Percentiles rank a stretch among this genome's conserved stretches.
phyloP scores from a whole-genome alignment of 2,329 filamentous ascomycete genomes.

The Ophiostoma montium region DNA sequence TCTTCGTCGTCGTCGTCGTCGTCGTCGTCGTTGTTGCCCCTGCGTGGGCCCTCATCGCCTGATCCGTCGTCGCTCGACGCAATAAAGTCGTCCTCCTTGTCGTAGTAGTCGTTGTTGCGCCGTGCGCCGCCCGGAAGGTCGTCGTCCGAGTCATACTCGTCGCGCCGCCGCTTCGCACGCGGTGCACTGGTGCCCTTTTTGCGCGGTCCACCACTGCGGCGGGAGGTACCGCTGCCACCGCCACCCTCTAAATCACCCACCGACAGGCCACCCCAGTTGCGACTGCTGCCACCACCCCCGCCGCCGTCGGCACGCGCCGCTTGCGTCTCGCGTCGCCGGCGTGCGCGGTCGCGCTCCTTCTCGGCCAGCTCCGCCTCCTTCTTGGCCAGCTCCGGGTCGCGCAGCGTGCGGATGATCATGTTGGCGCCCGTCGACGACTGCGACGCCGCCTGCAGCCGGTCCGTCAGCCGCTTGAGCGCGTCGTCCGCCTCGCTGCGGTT shows the following conservation, averaged over 20 bases:
- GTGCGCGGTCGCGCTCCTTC: conserved; percentile 55
- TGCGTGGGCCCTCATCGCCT: conserved; percentile 38
- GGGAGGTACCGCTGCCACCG: conserved; percentile 16
- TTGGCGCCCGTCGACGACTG: conserved; percentile 38
- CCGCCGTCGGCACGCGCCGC: conserved; percentile 48
- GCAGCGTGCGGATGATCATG: conserved; percentile 53
- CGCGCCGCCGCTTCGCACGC: conserved; percentile 38
- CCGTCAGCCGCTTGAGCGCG: conserved; percentile 53
- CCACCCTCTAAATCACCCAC: conserved; percentile 54
- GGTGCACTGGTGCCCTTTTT: conserved; percentile 33
- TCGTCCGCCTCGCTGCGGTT: conserved; percentile 56
- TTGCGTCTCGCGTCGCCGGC: conserved; percentile 53
- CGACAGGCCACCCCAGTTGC: conserved; percentile 38
- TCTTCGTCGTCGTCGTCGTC: conserved; percentile 45
- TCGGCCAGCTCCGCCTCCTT: conserved; percentile 60
- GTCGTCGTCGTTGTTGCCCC: conserved; percentile 34
- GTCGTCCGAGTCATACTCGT: conserved; percentile 66
- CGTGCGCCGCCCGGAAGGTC: conserved; percentile 47
- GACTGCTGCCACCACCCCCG: conserved; percentile 21
- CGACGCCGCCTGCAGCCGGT: conserved; percentile 50
- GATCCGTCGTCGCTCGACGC: conserved; percentile 51
- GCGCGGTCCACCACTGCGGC: conserved; percentile 27
- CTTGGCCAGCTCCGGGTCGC: conserved; percentile 64
- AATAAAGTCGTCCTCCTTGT: conserved; percentile 67
- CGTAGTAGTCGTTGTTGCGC: conserved; percentile 65